These are phyloP conservation scores for Haplographium delicatum DNA, from an alignment of 495 filamentous ascomycete genomes.

Conservation along the genomic window DNA sequence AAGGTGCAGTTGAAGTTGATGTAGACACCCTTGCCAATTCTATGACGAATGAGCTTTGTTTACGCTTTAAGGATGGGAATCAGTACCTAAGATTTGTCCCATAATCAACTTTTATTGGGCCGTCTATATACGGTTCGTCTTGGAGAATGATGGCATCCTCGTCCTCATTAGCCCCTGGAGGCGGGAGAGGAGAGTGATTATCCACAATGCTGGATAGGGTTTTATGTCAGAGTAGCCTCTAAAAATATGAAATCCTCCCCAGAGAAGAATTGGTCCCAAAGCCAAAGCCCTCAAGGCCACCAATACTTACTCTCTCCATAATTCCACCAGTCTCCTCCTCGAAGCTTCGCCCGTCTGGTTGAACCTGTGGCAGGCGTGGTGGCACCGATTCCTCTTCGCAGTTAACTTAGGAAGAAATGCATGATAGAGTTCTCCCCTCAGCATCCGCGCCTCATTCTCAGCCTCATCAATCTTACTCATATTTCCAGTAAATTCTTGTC, in stretches of 20 bases:
- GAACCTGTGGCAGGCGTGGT: conserved; percentile 52
- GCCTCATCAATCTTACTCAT: conserved; percentile 17
- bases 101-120: conserved; percentile 69
- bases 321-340: conserved; percentile 52
- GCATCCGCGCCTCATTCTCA: conserved; percentile 44
- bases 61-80: not conserved
- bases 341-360: conserved; percentile 55
- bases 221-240: not conserved
- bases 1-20: conserved; percentile 74
- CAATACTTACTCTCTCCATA: conserved; percentile 66
- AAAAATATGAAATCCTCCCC: not conserved
- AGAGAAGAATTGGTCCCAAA: too few species aligned
- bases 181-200: conserved; percentile 58
- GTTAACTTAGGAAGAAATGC: conserved; percentile 41
- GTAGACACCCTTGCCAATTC: conserved; percentile 61
- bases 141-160: conserved; percentile 57
- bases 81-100: conserved; percentile 60
- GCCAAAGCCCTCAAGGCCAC: too few species aligned
- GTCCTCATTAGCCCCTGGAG: conserved; percentile 41
- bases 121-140: conserved; percentile 63
- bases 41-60: conserved; percentile 10
- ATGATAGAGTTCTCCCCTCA: conserved; percentile 47
- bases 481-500: too few species aligned
- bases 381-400: conserved; percentile 54
- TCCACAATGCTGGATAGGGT: conserved; percentile 44